Evolutionary conservation across 495 filamentous ascomycete genomes (phyloP).

Genomic region (Recurvomyces mirabilis): DNA sequence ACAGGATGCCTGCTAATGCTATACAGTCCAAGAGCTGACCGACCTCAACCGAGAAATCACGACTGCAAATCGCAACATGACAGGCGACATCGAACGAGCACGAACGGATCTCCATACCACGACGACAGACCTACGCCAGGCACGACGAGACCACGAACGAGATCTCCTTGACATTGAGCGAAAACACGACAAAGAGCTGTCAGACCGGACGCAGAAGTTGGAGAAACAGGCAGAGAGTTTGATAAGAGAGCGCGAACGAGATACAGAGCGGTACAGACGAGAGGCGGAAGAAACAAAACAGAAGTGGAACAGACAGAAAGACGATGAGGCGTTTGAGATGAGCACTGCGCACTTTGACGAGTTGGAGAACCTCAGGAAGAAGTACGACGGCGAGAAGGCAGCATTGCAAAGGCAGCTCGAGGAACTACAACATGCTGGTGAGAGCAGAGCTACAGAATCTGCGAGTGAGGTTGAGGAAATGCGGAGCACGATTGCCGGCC

Average conservation of each 20-base stretch:
- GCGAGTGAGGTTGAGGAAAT: conserved; percentile 57
- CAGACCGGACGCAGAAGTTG: conserved; percentile 23
- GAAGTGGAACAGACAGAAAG: conserved; percentile 15
- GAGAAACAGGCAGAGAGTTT: conserved; percentile 26
- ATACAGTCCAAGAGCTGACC: conserved; percentile 57
- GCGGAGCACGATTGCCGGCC: conserved; percentile 40
- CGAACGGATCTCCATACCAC: conserved; percentile 37
- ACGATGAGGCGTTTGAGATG: conserved; percentile 22
- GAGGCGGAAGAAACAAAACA: conserved; percentile 24
- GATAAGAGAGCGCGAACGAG: conserved; percentile 23
- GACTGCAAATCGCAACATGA: conserved; percentile 44
- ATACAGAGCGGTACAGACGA: conserved; percentile 24
- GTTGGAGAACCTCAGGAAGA: conserved; percentile 38
- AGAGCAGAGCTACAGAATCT: conserved; percentile 42
- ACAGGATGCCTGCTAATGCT: no score
- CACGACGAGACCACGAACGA: conserved; percentile 42
- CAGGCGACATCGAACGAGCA: conserved; percentile 47
- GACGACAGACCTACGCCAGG: conserved; percentile 38
- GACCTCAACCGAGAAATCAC: conserved; percentile 44
- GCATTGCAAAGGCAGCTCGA: conserved; percentile 20
- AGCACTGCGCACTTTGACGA: conserved; percentile 39
- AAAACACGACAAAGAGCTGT: conserved; percentile 28
- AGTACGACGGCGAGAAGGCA: conserved; percentile 47
- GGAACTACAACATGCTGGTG: conserved; percentile 9
- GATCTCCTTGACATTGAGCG: conserved; percentile 45